A percentile compares a stretch with the other conserved stretches of the same genome.
Conservation (phyloP, 2,329 filamentous ascomycete species). For the Apiospora sp. region DNA sequence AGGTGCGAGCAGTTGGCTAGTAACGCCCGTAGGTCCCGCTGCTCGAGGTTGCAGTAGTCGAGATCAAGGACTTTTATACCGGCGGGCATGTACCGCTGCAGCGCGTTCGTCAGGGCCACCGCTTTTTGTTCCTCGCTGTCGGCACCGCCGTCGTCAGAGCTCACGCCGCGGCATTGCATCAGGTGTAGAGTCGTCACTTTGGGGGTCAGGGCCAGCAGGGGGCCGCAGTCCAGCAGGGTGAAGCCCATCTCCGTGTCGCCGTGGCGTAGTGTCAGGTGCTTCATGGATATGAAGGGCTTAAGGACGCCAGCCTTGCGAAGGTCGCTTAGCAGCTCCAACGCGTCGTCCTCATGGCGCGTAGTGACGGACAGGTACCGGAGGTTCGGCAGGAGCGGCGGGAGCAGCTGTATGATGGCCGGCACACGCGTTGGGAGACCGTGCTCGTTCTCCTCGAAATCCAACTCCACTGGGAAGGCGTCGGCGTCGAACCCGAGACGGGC, state of each 20-base stretch:
- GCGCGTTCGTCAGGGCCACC: background rate
- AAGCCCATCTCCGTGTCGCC: background rate
- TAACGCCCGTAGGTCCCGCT: background rate
- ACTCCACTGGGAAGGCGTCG: background rate
- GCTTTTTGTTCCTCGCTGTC: background rate
- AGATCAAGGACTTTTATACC: background rate
- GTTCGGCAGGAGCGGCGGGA: background rate
- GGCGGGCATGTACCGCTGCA: background rate
- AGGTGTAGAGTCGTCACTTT: background rate
- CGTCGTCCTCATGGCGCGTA: background rate
- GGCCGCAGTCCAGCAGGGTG: background rate
- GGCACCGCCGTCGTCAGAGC: background rate
- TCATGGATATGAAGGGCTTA: background rate
- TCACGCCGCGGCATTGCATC: background rate
- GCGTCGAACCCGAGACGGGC: background rate
- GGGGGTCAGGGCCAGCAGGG: background rate
- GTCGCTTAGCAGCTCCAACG: background rate
- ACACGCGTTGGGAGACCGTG: background rate
- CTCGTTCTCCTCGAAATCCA: background rate
- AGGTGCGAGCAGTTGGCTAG: background rate
- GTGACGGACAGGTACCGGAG: background rate
- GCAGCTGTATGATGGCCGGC: background rate
- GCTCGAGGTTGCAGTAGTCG: background rate
- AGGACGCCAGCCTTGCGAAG: background rate
- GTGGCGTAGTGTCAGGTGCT: background rate